Percentiles rank a stretch among this genome's conserved stretches.
These are phyloP conservation scores for Talaromyces sp. DNA, from an alignment of 2,329 filamentous ascomycete genomes.

Conservation along the genomic window DNA sequence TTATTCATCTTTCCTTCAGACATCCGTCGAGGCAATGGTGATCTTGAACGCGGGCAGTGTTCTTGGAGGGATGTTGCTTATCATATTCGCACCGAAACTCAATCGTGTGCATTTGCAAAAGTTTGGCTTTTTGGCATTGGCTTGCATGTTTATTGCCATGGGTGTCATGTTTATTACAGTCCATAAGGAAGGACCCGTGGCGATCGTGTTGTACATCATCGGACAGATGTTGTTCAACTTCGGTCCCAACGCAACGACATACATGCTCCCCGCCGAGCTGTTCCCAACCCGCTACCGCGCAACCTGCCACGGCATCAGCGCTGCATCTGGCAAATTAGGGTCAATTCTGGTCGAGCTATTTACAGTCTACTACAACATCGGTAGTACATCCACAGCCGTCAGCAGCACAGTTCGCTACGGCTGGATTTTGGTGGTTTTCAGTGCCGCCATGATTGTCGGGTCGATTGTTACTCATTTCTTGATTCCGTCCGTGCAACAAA, in stretches of 20 bases:
- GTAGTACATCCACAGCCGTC: conserved; percentile 29
- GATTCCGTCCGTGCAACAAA: conserved; percentile 39
- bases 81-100: conserved; percentile 38
- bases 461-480: conserved; percentile 41
- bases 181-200: conserved; percentile 33
- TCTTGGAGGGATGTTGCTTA: conserved; percentile 41
- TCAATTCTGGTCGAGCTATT: conserved; percentile 45
- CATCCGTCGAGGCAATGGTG: conserved; percentile 38
- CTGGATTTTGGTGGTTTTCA: conserved; percentile 41
- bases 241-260: conserved; percentile 43
- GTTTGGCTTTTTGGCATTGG: conserved; percentile 43
- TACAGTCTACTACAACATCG: conserved; percentile 40
- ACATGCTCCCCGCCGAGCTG: conserved; percentile 54
- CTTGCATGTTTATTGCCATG: conserved; percentile 43
- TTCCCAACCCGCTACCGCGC: conserved; percentile 56
- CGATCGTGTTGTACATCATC: conserved; percentile 44
- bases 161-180: conserved; percentile 43
- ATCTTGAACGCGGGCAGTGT: conserved; percentile 44
- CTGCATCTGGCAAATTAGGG: conserved; percentile 54
- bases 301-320: conserved; percentile 53
- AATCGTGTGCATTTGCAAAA: conserved; percentile 45
- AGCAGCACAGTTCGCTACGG: conserved; percentile 38
- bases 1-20: conserved; percentile 40
- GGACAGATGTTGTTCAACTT: conserved; percentile 50
- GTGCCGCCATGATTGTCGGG: conserved; percentile 42